phyloP scores from a whole-genome alignment of 495 filamentous ascomycete species.

The Usnea hakonensis region DNA sequence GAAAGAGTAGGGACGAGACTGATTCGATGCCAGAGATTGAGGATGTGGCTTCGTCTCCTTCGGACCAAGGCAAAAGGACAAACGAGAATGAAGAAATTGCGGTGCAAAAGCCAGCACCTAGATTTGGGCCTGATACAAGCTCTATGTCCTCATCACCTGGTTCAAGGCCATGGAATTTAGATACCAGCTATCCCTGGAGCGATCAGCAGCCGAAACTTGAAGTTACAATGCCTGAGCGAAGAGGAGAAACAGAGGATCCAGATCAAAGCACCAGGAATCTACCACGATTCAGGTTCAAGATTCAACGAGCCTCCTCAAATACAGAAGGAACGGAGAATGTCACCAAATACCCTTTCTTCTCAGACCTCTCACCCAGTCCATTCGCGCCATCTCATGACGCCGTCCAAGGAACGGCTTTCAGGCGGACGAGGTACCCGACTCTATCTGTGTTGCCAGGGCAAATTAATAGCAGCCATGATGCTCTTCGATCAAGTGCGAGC shows the following conservation, averaged over 20 bases:
- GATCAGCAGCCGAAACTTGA: slow-evolving; percentile 19
- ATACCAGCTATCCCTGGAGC: slow-evolving; percentile 26
- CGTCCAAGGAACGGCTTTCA: slow-evolving; percentile 9
- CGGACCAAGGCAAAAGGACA: not conserved
- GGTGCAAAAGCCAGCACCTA: not conserved
- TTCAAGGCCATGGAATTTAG: slow-evolving; percentile 26
- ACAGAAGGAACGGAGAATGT: slow-evolving; percentile 11
- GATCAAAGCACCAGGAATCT: slow-evolving; percentile 4
- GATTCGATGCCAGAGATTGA: slow-evolving; percentile 1
- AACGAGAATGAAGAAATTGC: not conserved
- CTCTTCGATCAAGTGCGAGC: slow-evolving; percentile 10
- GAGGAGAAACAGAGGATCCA: slow-evolving; percentile 8
- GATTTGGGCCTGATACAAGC: not conserved
- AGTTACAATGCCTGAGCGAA: slow-evolving; percentile 18
- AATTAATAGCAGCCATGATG: slow-evolving; percentile 21
- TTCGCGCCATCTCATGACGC: slow-evolving; percentile 3
- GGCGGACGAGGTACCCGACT: slow-evolving; percentile 6
- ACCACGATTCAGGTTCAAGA: slow-evolving; percentile 20
- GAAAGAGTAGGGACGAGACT: slow-evolving; percentile 2
- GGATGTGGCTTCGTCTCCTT: not conserved
- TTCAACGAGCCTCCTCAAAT: slow-evolving; percentile 19
- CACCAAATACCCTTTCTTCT: slow-evolving; percentile 9
- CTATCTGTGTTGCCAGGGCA: slow-evolving; percentile 16
- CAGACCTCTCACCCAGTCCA: slow-evolving; percentile 2
- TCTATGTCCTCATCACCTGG: slow-evolving; percentile 13